Percentiles rank a stretch among this genome's conserved stretches.
These are phyloP conservation scores for Microascus cirrosus DNA, from an alignment of 2,329 filamentous ascomycete species.

Conservation along the genomic window DNA sequence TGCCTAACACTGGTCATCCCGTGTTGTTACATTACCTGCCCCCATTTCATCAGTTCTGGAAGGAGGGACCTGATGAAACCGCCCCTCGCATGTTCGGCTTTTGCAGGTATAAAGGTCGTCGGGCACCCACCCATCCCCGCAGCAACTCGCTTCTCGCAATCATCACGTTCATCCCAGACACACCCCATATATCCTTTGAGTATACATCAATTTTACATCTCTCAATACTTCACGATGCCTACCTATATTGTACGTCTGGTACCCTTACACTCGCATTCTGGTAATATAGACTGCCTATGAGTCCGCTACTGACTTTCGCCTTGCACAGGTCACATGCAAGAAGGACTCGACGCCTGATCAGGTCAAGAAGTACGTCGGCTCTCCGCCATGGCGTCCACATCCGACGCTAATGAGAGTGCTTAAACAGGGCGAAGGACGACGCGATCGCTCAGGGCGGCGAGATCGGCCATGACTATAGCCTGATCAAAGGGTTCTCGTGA, in stretches of 20 bases:
- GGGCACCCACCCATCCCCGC: conserved; percentile 1
- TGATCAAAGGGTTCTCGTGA: conserved; percentile 92
- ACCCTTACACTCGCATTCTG: not conserved
- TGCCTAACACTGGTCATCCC: not conserved
- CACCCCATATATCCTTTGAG: not conserved
- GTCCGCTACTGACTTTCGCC: not conserved
- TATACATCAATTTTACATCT: not conserved
- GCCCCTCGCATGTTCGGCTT: not conserved
- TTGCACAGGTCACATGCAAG: conserved; percentile 73
- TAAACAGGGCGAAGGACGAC: conserved; percentile 60
- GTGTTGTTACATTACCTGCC: not conserved
- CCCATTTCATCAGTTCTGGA: not conserved
- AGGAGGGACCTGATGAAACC: not conserved
- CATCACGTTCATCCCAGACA: not conserved
- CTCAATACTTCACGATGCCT: conserved; percentile 32
- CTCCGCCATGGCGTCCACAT: not conserved
- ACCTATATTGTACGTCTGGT: conserved; percentile 40
- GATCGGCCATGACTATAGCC: conserved; percentile 71
- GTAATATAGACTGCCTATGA: conserved; percentile 7
- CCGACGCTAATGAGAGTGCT: not conserved
- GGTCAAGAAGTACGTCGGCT: conserved; percentile 49
- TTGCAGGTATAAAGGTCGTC: not conserved
- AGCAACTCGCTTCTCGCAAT: not conserved
- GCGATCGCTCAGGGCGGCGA: conserved; percentile 66
- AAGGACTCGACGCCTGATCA: conserved; percentile 53